phyloP scores from a whole-genome alignment of 2,329 filamentous ascomycete species.

The Fusarium verrucosum region DNA sequence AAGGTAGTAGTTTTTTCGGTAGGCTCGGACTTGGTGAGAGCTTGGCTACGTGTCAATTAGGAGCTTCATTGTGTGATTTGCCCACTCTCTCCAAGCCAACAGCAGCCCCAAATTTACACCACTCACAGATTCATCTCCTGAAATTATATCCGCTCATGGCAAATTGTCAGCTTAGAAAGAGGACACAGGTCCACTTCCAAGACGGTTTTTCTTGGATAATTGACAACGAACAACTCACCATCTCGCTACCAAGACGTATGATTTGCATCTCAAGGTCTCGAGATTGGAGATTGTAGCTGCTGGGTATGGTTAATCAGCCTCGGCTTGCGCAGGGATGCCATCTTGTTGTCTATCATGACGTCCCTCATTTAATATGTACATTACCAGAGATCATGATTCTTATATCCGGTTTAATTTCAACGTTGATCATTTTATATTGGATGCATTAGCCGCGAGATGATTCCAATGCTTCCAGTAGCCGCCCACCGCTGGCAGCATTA shows the following conservation, averaged over 20 bases:
- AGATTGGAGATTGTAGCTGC: not conserved
- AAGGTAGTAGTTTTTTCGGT: slow-evolving; percentile 39
- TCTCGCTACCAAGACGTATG: slow-evolving; percentile 33
- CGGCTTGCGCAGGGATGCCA: not conserved
- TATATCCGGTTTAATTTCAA: not conserved
- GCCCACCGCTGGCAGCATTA: no score
- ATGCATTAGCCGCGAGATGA: not conserved
- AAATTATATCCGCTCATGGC: slow-evolving; percentile 30
- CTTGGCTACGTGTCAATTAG: slow-evolving; percentile 24
- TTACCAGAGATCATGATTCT: not conserved
- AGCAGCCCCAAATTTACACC: slow-evolving; percentile 25
- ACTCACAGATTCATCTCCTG: slow-evolving; percentile 14
- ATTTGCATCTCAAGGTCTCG: slow-evolving; percentile 26
- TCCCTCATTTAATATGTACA: no score
- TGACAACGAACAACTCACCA: slow-evolving; percentile 28
- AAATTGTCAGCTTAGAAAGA: slow-evolving; percentile 43
- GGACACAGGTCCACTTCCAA: slow-evolving; percentile 34
- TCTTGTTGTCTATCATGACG: slow-evolving; percentile 15
- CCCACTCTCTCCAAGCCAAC: no score
- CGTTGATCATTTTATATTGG: not conserved
- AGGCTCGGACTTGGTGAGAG: slow-evolving; percentile 36
- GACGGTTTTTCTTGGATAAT: slow-evolving; percentile 32
- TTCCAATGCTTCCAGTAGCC: not conserved
- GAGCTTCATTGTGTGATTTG: slow-evolving; percentile 10
- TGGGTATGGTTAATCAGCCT: not conserved